These are phyloP conservation scores for Mucor racemosus DNA, from an alignment of 371 early-diverging fungal species.

Conservation along the genomic window DNA sequence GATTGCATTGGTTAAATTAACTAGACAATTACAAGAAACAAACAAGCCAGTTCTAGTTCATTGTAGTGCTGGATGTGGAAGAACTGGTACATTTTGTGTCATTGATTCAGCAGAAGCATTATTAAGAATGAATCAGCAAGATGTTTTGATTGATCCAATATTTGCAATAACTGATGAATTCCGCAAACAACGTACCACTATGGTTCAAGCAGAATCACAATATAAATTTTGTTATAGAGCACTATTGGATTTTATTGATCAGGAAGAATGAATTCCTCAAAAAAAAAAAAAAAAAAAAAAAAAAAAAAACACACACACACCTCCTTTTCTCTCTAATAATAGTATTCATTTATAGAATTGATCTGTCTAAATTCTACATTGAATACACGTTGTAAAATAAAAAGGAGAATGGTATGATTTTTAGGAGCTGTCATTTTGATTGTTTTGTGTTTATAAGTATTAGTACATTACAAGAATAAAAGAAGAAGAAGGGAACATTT, in stretches of 20 bases:
- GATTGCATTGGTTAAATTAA: slow-evolving; percentile 45
- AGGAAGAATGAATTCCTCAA: slow-evolving; percentile 8
- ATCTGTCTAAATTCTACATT: background rate
- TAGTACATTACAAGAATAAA: too few species aligned
- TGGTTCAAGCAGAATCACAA: slow-evolving; percentile 89
- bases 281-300: too few species aligned
- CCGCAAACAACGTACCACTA: slow-evolving; percentile 80
- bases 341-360: background rate
- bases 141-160: slow-evolving; percentile 60
- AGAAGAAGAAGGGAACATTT: background rate
- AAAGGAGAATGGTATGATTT: slow-evolving; percentile 7
- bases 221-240: slow-evolving; percentile 87
- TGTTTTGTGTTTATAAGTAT: background rate
- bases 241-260: slow-evolving; percentile 40
- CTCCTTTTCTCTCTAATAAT: background rate
- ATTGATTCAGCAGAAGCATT: slow-evolving; percentile 44
- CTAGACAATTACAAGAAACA: slow-evolving; percentile 33
- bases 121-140: background rate
- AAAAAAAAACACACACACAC: background rate
- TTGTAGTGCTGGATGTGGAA: slow-evolving; percentile 95
- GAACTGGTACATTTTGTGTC: slow-evolving; percentile 90
- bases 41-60: slow-evolving; percentile 74
- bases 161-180: slow-evolving; percentile 70
- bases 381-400: slow-evolving; percentile 5
- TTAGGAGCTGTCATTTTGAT: slow-evolving; percentile 6